These are phyloP conservation scores for Heritiera fomes DNA, from an alignment of 345 rosid species.

Conservation along the genomic window DNA sequence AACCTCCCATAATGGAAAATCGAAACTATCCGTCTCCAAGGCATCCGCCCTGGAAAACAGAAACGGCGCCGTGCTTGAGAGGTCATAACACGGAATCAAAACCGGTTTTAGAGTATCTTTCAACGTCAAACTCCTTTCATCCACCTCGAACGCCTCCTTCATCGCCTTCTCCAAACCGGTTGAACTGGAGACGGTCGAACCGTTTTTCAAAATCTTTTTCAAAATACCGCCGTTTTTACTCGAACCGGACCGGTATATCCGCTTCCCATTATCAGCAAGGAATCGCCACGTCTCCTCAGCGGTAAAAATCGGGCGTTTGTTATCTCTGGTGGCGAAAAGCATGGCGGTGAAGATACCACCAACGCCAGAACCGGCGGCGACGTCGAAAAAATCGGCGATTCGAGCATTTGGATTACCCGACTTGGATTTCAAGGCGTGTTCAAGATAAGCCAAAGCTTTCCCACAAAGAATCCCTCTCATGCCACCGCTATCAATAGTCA, in stretches of 20 bases:
- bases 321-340: constrained; percentile 81
- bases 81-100: constrained; percentile 86
- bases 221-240: constrained; percentile 37
- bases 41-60: constrained; percentile 98
- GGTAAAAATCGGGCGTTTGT: constrained; percentile 59
- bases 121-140: constrained; percentile 53
- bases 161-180: constrained; percentile 56
- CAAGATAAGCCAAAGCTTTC: constrained; percentile 84
- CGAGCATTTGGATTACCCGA: constrained; percentile 89
- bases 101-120: constrained; percentile 93
- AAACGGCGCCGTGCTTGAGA: constrained; percentile 84
- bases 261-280: constrained; percentile 65
- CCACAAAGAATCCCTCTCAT: constrained; percentile 89
- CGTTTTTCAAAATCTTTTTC: constrained; percentile 53
- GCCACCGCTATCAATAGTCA: constrained; percentile 83
- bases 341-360: constrained; percentile 93
- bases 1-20: constrained; percentile 86
- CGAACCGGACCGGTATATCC: constrained; percentile 46
- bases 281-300: constrained; percentile 97
- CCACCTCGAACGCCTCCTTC: constrained; percentile 68
- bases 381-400: constrained; percentile 89
- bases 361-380: constrained; percentile 85
- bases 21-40: constrained; percentile 78
- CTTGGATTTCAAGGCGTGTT: constrained; percentile 70
- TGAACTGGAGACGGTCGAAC: constrained; percentile 42